Conservation (phyloP, 805 yeast genomes). For the Brettanomyces nanus region DNA sequence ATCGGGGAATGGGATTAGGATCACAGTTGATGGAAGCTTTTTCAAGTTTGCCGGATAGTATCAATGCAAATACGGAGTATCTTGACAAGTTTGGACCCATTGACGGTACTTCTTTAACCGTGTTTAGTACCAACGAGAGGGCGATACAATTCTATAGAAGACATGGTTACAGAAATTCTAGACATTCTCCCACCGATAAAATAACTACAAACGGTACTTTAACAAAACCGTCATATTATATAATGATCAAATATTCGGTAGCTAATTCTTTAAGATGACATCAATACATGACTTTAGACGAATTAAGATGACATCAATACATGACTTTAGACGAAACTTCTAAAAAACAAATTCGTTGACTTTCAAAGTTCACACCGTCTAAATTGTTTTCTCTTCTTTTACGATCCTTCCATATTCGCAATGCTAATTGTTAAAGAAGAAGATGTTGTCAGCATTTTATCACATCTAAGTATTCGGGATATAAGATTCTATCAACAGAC, state of each 20-base stretch:
- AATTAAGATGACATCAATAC: no score
- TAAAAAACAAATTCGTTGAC: no score
- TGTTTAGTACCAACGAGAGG: slow-evolving; percentile 35
- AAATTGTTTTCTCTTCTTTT: no score
- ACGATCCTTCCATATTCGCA: background rate
- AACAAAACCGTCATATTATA: slow-evolving; percentile 37
- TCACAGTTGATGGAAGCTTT: slow-evolving; percentile 28
- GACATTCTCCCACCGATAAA: slow-evolving; percentile 38
- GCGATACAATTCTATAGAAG: slow-evolving; percentile 38
- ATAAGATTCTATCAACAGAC: slow-evolving; percentile 29
- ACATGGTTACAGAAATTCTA: slow-evolving; percentile 31
- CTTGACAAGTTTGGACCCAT: slow-evolving; percentile 4
- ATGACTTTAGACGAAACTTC: no score
- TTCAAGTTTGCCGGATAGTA: slow-evolving; percentile 23
- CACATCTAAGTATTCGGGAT: slow-evolving; percentile 18
- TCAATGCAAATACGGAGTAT: slow-evolving; percentile 9
- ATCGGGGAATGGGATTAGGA: slow-evolving; percentile 33
- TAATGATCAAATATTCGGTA: slow-evolving; percentile 15
- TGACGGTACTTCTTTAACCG: slow-evolving; percentile 37
- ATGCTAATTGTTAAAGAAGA: slow-evolving; percentile 30
- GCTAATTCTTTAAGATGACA: no score
- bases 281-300: no score
- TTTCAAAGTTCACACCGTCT: no score
- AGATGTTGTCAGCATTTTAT: slow-evolving; percentile 24
- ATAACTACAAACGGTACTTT: slow-evolving; percentile 31